Percentiles rank a stretch among this genome's conserved stretches.
phyloP scores from a whole-genome alignment of 495 filamentous ascomycete genomes.

The Immersiella caudata region DNA sequence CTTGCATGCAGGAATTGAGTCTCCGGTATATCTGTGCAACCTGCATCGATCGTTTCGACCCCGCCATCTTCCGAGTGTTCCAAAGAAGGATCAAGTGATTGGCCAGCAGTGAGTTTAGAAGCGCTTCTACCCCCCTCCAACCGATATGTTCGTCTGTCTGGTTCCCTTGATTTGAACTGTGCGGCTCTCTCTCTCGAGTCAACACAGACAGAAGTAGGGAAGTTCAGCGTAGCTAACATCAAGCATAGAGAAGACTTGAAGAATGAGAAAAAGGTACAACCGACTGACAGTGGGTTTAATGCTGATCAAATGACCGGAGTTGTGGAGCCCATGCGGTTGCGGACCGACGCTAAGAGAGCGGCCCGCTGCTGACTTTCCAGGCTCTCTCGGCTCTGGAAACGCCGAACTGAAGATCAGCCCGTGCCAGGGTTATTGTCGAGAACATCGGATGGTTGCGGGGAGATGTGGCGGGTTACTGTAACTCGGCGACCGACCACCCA shows the following conservation, averaged over 20 bases:
- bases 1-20: constrained; percentile 19
- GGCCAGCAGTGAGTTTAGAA: constrained; percentile 5
- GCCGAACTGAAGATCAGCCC: neutral
- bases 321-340: neutral
- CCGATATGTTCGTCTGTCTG: neutral
- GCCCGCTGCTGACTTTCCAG: neutral
- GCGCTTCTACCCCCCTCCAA: neutral
- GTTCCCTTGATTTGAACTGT: neutral
- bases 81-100: neutral
- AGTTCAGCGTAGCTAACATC: neutral
- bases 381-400: neutral
- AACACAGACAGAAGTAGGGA: neutral
- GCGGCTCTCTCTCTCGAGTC: neutral
- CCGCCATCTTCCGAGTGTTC: neutral
- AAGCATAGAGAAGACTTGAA: neutral
- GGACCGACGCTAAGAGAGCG: neutral
- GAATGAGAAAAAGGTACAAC: neutral
- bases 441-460: neutral
- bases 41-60: constrained; percentile 4
- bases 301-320: neutral
- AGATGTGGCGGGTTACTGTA: too few relatives aligned
- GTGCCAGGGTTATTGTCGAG: neutral
- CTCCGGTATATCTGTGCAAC: constrained; percentile 11
- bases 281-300: neutral
- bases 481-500: too few relatives aligned